Percentiles rank a stretch among this genome's conserved stretches.
These are phyloP conservation scores for Clonostachys sp. DNA, from an alignment of 2,329 filamentous ascomycete genomes.

Conservation along the genomic window DNA sequence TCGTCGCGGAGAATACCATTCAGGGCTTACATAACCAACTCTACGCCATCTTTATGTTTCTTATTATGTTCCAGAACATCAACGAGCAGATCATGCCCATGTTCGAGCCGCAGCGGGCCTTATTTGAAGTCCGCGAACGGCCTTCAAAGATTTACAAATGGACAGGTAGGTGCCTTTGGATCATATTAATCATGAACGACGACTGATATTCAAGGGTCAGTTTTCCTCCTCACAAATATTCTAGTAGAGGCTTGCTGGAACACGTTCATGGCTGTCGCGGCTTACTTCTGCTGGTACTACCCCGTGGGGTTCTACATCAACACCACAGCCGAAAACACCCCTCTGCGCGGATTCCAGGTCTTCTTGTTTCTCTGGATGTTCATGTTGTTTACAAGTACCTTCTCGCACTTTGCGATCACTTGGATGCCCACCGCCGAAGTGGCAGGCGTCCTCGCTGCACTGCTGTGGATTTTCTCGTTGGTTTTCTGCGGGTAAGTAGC, in stretches of 20 bases:
- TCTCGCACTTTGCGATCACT: slow-evolving; percentile 60
- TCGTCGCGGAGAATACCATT: slow-evolving; percentile 43
- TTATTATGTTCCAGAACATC: slow-evolving; percentile 75
- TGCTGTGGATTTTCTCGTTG: slow-evolving; percentile 59
- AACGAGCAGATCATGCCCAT: slow-evolving; percentile 80
- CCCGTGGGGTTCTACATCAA: slow-evolving; percentile 56
- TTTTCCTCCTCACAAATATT: slow-evolving; percentile 80
- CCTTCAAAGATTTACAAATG: slow-evolving; percentile 81
- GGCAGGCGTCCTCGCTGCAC: slow-evolving; percentile 62
- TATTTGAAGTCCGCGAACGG: slow-evolving; percentile 82
- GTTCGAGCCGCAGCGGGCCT: slow-evolving; percentile 73
- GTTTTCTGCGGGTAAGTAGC: slow-evolving; percentile 48
- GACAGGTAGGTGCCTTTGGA: slow-evolving; percentile 78
- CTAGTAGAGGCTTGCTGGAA: slow-evolving; percentile 81
- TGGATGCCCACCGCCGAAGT: slow-evolving; percentile 60
- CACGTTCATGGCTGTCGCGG: slow-evolving; percentile 48
- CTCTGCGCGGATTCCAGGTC: slow-evolving; percentile 56
- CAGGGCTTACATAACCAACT: slow-evolving; percentile 82
- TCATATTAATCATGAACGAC: slow-evolving; percentile 73
- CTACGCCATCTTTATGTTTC: slow-evolving; percentile 79
- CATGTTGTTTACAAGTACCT: slow-evolving; percentile 64
- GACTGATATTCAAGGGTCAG: slow-evolving; percentile 12
- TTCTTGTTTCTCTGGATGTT: slow-evolving; percentile 63
- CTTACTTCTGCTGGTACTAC: slow-evolving; percentile 49
- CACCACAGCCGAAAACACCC: slow-evolving; percentile 18